A percentile compares a stretch with the other conserved stretches of the same genome.
Conservation (phyloP, 2,329 filamentous ascomycete species). For the Fusarium pseudocircinatum region DNA sequence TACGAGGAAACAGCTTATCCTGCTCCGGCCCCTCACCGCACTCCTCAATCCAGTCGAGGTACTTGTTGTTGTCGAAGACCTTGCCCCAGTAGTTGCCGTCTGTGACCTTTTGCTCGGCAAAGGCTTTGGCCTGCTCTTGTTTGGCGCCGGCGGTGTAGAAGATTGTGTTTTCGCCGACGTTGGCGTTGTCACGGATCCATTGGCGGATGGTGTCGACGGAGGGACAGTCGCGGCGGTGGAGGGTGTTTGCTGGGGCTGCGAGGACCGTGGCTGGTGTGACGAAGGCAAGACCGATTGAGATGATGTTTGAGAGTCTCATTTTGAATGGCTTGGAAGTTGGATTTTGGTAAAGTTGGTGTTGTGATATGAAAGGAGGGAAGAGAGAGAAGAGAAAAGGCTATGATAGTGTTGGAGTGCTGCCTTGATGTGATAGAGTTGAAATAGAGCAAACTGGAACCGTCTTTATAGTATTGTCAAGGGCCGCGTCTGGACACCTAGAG, state of each 20-base stretch:
- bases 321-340: background rate
- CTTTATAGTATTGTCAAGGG: background rate
- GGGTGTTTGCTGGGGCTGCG: background rate
- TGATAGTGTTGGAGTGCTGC: background rate
- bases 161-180: background rate
- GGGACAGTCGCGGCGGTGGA: background rate
- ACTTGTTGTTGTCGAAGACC: background rate
- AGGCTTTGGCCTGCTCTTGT: background rate
- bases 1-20: background rate
- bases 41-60: background rate
- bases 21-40: background rate
- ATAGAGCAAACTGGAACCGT: fast-evolving
- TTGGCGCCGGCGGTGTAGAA: background rate
- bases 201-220: background rate
- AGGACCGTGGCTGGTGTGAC: fast-evolving
- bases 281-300: background rate
- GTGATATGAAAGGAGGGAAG: background rate
- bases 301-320: background rate
- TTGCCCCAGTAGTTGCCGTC: background rate
- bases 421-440: background rate
- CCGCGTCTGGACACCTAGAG: fast-evolving
- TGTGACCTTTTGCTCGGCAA: background rate
- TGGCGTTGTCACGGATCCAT: background rate
- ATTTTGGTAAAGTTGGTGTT: background rate
- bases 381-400: background rate